Evolutionary conservation across 2,329 filamentous ascomycete species (phyloP).

Genomic region (Fusarium sp.): DNA sequence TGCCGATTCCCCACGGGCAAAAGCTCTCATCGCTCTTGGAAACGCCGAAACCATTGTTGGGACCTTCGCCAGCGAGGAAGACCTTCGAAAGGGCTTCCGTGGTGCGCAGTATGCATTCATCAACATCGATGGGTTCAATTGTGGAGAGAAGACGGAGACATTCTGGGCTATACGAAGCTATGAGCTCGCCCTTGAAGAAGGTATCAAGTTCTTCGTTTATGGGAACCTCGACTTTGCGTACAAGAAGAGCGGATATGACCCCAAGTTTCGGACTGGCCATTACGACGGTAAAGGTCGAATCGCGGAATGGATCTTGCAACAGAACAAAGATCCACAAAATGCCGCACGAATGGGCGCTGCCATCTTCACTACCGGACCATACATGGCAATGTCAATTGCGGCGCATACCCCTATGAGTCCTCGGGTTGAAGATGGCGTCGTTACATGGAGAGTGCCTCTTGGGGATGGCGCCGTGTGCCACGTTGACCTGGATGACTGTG

Average conservation of each 20-base stretch:
- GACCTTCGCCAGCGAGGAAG: background rate
- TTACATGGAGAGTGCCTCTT: constrained; percentile 20
- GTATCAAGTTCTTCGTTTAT: constrained; percentile 55
- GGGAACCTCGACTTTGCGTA: constrained; percentile 61
- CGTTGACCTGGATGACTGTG: constrained; percentile 25
- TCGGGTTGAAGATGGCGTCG: background rate
- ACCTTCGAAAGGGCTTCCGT: background rate
- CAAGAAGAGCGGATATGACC: constrained; percentile 59
- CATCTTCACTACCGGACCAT: constrained; percentile 11
- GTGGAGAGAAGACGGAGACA: constrained; percentile 19
- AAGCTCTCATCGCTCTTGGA: background rate
- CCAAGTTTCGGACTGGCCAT: constrained; percentile 58
- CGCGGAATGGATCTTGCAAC: constrained; percentile 56
- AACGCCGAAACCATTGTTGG: background rate
- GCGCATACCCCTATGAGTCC: background rate
- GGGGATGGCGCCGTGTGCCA: constrained; percentile 3
- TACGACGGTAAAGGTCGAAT: constrained; percentile 60
- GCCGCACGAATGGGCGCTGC: constrained; percentile 9
- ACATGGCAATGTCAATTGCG: constrained; percentile 15
- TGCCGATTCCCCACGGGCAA: background rate
- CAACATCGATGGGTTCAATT: background rate
- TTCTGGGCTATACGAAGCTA: constrained; percentile 18
- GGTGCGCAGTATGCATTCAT: background rate
- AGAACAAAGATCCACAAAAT: constrained; percentile 26
- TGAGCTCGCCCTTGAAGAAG: constrained; percentile 14